Percentiles rank a stretch among this genome's conserved stretches.
These are phyloP conservation scores for Botrytis tulipae DNA, from an alignment of 2,329 filamentous ascomycete genomes.

Conservation along the genomic window DNA sequence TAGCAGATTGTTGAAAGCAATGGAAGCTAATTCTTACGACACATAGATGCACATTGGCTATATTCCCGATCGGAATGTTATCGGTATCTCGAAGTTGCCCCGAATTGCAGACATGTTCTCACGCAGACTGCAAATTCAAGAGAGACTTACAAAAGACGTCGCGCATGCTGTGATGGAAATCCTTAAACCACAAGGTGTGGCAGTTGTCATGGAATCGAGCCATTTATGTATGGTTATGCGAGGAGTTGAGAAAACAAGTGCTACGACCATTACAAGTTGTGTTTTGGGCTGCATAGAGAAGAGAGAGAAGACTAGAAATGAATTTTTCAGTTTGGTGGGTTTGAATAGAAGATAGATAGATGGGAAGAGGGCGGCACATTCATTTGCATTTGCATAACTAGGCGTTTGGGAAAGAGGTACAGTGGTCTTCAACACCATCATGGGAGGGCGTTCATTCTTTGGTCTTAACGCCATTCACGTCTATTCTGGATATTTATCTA, in stretches of 20 bases:
- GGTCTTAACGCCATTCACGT: slow-evolving; percentile 39
- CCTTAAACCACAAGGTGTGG: slow-evolving; percentile 88
- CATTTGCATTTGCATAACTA: slow-evolving; percentile 26
- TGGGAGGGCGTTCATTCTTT: slow-evolving; percentile 33
- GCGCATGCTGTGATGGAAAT: slow-evolving; percentile 92
- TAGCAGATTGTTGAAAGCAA: neutral
- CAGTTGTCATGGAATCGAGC: slow-evolving; percentile 94
- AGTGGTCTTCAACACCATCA: slow-evolving; percentile 39
- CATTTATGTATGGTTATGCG: slow-evolving; percentile 99
- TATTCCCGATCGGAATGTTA: slow-evolving; percentile 86
- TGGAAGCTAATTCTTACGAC: slow-evolving; percentile 21
- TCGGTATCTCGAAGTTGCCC: slow-evolving; percentile 92
- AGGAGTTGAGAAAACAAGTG: slow-evolving; percentile 88
- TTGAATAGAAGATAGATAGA: slow-evolving; percentile 52
- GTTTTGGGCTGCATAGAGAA: slow-evolving; percentile 95
- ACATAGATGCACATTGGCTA: slow-evolving; percentile 96
- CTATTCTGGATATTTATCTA: slow-evolving; percentile 17
- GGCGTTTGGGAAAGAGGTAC: slow-evolving; percentile 30
- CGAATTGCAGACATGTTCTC: slow-evolving; percentile 97
- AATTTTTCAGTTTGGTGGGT: slow-evolving; percentile 81
- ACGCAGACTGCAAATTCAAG: slow-evolving; percentile 89
- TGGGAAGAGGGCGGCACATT: slow-evolving; percentile 1
- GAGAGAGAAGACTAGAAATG: slow-evolving; percentile 89
- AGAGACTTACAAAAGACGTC: slow-evolving; percentile 93
- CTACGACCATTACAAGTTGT: slow-evolving; percentile 90